Evolutionary conservation across 805 yeast genomes (phyloP).

Genomic region (Diddensiella santjacobensis): DNA sequence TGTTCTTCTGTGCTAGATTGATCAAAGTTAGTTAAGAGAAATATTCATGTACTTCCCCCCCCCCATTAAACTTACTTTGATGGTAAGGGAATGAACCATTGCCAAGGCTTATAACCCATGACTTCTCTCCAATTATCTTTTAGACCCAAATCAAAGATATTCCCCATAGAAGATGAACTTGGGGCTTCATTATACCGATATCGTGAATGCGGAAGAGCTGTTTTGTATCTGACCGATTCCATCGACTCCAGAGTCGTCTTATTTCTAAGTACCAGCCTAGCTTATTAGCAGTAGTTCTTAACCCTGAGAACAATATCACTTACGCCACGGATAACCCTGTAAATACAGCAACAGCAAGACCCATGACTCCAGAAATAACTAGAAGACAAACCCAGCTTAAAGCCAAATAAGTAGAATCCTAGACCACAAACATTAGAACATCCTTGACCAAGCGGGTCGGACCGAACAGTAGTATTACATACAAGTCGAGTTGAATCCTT

Average conservation of each 20-base stretch:
- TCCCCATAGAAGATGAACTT: conserved; percentile 47
- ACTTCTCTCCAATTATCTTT: conserved; percentile 58
- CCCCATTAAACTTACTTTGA: conserved; percentile 28
- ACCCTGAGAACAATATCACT: no score
- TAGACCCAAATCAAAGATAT: conserved; percentile 73
- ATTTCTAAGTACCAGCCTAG: conserved; percentile 53
- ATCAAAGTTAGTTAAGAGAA: no score
- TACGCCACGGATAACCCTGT: conserved; percentile 42
- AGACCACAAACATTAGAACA: no score
- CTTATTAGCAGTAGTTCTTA: no score
- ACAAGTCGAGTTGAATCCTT: conserved; percentile 23
- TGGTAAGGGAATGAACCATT: conserved; percentile 69
- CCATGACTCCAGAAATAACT: conserved; percentile 49
- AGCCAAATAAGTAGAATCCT: conserved; percentile 40
- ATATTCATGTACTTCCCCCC: no score
- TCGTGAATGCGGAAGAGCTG: conserved; percentile 31
- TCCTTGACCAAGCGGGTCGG: no score
- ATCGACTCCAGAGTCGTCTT: conserved; percentile 75
- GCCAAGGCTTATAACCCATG: conserved; percentile 64
- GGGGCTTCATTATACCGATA: conserved; percentile 43
- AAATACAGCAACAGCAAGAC: conserved; percentile 56
- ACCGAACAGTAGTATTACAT: no score
- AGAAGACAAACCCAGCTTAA: conserved; percentile 59
- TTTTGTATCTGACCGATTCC: conserved; percentile 37
- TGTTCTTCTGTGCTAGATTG: conserved; percentile 37